Evolutionary conservation across 305 asterid species (phyloP).

Genomic region (Fraxinus sp.): DNA sequence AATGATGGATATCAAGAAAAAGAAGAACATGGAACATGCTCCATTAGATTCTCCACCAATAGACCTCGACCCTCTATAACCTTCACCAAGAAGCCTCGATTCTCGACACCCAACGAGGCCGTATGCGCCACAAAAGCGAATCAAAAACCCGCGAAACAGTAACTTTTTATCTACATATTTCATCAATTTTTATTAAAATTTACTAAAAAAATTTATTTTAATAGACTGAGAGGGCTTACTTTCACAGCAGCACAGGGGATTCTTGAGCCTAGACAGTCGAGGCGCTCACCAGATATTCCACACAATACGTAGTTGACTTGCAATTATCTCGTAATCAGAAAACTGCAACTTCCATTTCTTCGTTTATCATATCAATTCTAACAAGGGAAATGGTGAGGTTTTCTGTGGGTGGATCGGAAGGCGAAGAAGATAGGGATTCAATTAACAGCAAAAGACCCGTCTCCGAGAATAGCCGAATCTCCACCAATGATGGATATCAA

Average conservation of each 20-base stretch:
- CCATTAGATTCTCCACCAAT: not conserved
- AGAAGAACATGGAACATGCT: not conserved
- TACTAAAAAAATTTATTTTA: too few species aligned
- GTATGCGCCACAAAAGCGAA: not conserved
- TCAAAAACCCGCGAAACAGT: too few species aligned
- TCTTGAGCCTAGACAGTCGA: not conserved
- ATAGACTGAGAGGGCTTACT: too few species aligned
- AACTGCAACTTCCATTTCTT: not conserved
- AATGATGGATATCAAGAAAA: not conserved
- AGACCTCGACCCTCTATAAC: not conserved
- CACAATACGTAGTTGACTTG: not conserved
- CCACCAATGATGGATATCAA: not conserved
- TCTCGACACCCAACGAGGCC: not conserved
- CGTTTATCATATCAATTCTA: not conserved
- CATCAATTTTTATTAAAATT: too few species aligned
- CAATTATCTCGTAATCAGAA: not conserved
- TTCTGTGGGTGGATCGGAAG: conserved; percentile 44
- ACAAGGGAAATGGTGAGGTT: conserved; percentile 36
- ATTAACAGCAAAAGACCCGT: conserved; percentile 20
- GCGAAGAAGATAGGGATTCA: conserved; percentile 27
- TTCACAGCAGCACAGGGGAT: not conserved
- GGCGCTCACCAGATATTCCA: not conserved
- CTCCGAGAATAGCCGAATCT: conserved; percentile 28
- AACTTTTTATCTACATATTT: too few species aligned
- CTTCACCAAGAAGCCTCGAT: not conserved